Evolutionary conservation across 257 asterid species (phyloP), one percentile per base, ranked within the genome.

Genomic region (Buddleja alternifolia): DNA sequence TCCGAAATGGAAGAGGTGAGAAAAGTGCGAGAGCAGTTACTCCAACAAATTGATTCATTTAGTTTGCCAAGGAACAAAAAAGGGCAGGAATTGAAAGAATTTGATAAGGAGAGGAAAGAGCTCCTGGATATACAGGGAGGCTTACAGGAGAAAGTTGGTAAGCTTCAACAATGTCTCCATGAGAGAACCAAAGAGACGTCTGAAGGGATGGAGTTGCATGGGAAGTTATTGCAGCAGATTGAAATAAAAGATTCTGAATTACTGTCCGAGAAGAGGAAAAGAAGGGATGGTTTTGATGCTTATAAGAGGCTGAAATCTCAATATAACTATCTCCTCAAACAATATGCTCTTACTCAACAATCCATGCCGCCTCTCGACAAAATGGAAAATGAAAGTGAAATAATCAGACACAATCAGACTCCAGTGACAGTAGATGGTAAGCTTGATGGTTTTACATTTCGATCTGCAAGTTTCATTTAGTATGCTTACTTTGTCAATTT

Each of bases 251-350:
- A 87, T 79, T 74, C 94, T 3, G 87, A 87, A 65, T 63, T 88
- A 72, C 75, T 60, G 74, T 73, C 88, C 20, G 96, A 83, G 78
- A 90, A 66, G 85, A 80, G 57, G 63, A 84, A 82, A 76, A 74
- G 37, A 62, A 72, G 23, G 47, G 84, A 84, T 8, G 59, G 21
- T 24, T 1, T 76, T 16, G 47, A 46, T 77, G 70, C 79, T 32
- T 86, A 76, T 73, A 90, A 86, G 89, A 82, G 60, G 58, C 80
- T 90, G 77, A 89, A 83, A 77, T 85, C 96, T 74, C 90, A 85
- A 74, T 73, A 83, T 85, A 81, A 39, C 37, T 86, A 74, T 78
- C 83, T 90, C 50, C 79, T 84, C 46, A 74, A 73, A 66, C 84
- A 80, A 55, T 64, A 25, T 64, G 81, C 81, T 50, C 86, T 81